Conservation (phyloP, 2,329 filamentous ascomycete genomes). For the Aspergillus fructus region DNA sequence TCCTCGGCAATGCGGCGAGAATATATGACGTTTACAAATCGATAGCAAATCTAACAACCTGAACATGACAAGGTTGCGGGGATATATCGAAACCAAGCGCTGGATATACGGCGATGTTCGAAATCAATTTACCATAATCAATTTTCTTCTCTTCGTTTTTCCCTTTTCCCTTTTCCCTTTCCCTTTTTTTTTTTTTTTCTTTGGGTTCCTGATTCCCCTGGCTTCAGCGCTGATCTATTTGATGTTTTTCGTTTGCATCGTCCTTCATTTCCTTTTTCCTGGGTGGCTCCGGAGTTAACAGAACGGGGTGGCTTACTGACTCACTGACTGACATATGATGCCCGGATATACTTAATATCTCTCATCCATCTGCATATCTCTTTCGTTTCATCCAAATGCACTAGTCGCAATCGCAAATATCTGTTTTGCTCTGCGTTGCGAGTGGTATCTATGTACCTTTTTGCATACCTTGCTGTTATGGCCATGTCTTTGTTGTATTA, state of each 20-base stretch:
- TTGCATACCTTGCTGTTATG: constrained; percentile 15
- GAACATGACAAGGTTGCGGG: neutral
- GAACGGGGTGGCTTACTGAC: constrained; percentile 14
- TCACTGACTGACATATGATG: constrained; percentile 18
- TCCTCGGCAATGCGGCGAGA: neutral
- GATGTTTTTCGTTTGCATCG: neutral
- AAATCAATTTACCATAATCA: constrained; percentile 3
- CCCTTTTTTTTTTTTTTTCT: neutral
- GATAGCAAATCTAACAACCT: neutral
- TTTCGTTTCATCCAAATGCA: constrained; percentile 11
- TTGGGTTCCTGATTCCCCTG: constrained; percentile 13
- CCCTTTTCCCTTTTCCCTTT: no score
- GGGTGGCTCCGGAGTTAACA: constrained; percentile 24
- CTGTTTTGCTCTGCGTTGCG: neutral
- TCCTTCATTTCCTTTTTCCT: constrained; percentile 3
- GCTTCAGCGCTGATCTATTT: constrained; percentile 7
- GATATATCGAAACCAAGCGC: neutral
- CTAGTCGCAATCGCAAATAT: neutral
- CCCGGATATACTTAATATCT: constrained; percentile 18
- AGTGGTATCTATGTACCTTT: constrained; percentile 6
- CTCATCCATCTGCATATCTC: constrained; percentile 17
- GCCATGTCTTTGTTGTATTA: neutral
- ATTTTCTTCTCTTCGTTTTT: neutral
- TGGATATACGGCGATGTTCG: neutral
- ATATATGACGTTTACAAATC: neutral